These are phyloP conservation scores for Helicostylum pulchrum DNA, from an alignment of 192 early-diverging fungal species.

Conservation along the genomic window DNA sequence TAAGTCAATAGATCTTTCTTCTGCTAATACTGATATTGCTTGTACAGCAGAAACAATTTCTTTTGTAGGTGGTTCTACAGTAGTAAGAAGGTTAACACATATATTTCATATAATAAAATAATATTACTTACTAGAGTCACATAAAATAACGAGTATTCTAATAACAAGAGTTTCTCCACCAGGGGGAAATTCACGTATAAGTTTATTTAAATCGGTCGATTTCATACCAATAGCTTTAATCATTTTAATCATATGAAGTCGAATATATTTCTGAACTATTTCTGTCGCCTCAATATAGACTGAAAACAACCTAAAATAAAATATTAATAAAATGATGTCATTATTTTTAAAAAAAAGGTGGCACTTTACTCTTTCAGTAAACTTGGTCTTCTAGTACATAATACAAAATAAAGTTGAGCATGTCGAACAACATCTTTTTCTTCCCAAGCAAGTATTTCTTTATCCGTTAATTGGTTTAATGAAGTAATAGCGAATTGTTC, in stretches of 20 bases:
- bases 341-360: background rate
- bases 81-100: too few species aligned
- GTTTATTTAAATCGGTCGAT: constrained; percentile 49
- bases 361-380: constrained; percentile 58
- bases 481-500: constrained; percentile 45
- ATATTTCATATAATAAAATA: background rate
- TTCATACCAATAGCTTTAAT: constrained; percentile 61
- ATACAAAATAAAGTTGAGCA: constrained; percentile 73
- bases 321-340: too few species aligned
- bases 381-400: constrained; percentile 69
- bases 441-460: background rate
- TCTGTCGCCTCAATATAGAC: constrained; percentile 41
- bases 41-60: constrained; percentile 9
- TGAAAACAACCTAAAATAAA: constrained; percentile 45
- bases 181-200: constrained; percentile 64
- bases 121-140: constrained; percentile 49
- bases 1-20: constrained; percentile 11
- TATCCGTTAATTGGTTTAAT: constrained; percentile 19
- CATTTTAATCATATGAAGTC: constrained; percentile 58
- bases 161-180: constrained; percentile 69
- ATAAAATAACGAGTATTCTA: constrained; percentile 58
- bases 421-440: constrained; percentile 64
- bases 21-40: background rate
- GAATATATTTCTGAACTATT: constrained; percentile 50
- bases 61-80: constrained; percentile 6